Conservation (phyloP, 1,139 yeast species). For the Taiozyma sp. region DNA sequence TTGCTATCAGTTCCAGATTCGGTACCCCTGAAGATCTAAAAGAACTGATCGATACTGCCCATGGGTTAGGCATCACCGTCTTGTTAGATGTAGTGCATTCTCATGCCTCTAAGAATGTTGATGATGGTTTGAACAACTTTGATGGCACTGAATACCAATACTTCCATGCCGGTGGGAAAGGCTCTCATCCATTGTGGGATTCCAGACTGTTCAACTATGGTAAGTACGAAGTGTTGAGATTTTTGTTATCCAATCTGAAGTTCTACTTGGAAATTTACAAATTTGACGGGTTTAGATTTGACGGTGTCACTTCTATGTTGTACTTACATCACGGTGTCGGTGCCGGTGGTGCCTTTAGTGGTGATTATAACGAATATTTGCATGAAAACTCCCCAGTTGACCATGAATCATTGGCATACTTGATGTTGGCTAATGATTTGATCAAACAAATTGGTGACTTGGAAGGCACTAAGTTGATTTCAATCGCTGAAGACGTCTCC, state of each 20-base stretch:
- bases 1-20: conserved; percentile 81
- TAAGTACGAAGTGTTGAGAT: conserved; percentile 82
- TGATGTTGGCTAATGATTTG: conserved; percentile 83
- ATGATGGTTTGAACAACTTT: conserved; percentile 88
- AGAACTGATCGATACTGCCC: conserved; percentile 88
- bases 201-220: conserved; percentile 90
- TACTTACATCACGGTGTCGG: conserved; percentile 91
- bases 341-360: conserved; percentile 76
- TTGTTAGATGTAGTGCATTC: conserved; percentile 92
- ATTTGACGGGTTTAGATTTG: conserved; percentile 95
- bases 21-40: conserved; percentile 95
- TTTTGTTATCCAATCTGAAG: conserved; percentile 80
- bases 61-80: conserved; percentile 79
- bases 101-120: conserved; percentile 91
- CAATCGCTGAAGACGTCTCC: conserved; percentile 95
- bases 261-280: conserved; percentile 77
- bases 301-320: conserved; percentile 93
- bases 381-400: conserved; percentile 74
- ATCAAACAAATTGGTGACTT: conserved; percentile 47
- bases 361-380: conserved; percentile 89
- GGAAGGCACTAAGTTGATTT: conserved; percentile 46
- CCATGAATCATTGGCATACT: conserved; percentile 76
- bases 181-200: conserved; percentile 91
- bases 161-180: conserved; percentile 84
- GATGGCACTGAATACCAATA: conserved; percentile 96